phyloP scores from a whole-genome alignment of 768 basidiomycete genomes.

The Suillus plorans region DNA sequence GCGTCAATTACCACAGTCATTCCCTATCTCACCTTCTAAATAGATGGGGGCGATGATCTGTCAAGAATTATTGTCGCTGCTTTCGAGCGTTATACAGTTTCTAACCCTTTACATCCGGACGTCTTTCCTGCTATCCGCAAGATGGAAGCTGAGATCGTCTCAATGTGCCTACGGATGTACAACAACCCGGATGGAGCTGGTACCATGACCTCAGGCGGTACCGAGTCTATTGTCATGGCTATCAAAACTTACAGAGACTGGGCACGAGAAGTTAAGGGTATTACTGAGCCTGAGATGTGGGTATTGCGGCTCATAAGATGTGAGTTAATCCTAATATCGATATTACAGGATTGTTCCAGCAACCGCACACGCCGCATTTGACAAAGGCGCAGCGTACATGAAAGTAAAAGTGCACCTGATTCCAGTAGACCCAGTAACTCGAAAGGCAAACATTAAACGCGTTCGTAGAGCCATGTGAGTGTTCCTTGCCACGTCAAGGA shows the following conservation, averaged over 20 bases:
- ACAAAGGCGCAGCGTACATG: slow-evolving; percentile 89
- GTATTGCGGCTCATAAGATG: slow-evolving; percentile 18
- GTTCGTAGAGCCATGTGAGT: slow-evolving; percentile 88
- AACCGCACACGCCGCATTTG: slow-evolving; percentile 92
- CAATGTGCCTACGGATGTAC: slow-evolving; percentile 85
- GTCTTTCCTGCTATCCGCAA: slow-evolving; percentile 91
- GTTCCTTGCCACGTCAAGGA: background rate
- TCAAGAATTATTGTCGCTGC: slow-evolving; percentile 78
- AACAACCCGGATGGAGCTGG: slow-evolving; percentile 85
- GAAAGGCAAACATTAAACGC: slow-evolving; percentile 73
- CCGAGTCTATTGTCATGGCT: slow-evolving; percentile 95
- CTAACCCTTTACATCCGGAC: slow-evolving; percentile 91
- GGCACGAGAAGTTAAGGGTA: slow-evolving; percentile 82
- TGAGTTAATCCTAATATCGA: background rate
- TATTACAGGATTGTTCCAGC: slow-evolving; percentile 69
- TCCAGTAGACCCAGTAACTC: slow-evolving; percentile 74
- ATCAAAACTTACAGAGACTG: slow-evolving; percentile 94
- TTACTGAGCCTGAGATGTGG: slow-evolving; percentile 91
- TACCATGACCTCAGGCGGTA: slow-evolving; percentile 92
- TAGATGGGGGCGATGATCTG: slow-evolving; percentile 84
- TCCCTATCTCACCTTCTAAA: background rate
- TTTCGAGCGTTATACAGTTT: slow-evolving; percentile 78
- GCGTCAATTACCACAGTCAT: slow-evolving; percentile 27
- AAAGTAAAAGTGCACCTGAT: slow-evolving; percentile 87
- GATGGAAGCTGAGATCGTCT: slow-evolving; percentile 96